These are phyloP conservation scores for Aspergillus eucalypticola DNA, from an alignment of 2,329 filamentous ascomycete species.

Conservation along the genomic window DNA sequence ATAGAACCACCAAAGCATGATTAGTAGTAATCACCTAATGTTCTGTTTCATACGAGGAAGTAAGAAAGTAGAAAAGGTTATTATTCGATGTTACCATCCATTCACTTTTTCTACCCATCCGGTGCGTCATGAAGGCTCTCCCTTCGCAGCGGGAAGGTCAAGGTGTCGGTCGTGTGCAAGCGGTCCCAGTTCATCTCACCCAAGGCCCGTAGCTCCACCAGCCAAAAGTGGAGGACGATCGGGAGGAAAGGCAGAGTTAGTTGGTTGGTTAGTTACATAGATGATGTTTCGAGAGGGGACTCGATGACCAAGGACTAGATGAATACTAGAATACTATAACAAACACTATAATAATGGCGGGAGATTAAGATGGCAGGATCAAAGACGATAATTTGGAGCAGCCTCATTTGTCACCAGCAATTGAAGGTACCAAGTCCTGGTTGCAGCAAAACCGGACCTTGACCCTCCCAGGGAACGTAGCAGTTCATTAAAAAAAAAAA, in stretches of 20 bases:
- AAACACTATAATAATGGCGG: neutral
- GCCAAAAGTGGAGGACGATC: slow-evolving; percentile 13
- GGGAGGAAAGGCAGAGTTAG: slow-evolving; percentile 6
- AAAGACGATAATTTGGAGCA: neutral
- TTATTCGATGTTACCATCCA: neutral
- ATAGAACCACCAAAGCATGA: neutral
- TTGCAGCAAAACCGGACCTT: slow-evolving; percentile 6
- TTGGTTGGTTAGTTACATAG: too few species aligned
- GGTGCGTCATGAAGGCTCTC: neutral
- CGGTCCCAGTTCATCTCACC: slow-evolving; percentile 1
- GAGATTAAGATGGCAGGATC: neutral
- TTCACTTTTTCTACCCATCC: neutral
- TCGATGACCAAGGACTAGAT: neutral
- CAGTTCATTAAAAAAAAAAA: slow-evolving; percentile 9
- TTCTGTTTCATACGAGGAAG: neutral
- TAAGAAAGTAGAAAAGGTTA: neutral
- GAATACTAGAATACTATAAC: too few species aligned
- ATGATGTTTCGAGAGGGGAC: slow-evolving; percentile 8
- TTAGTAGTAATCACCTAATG: neutral
- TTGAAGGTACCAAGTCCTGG: neutral
- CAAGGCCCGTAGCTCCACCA: slow-evolving; percentile 2
- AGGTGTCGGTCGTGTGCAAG: neutral
- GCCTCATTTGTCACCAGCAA: slow-evolving; percentile 1
- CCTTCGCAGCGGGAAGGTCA: neutral
- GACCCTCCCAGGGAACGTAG: neutral